A percentile compares a stretch with the other conserved stretches of the same genome.
Evolutionary conservation across 2,329 filamentous ascomycete species (phyloP).

Genomic region (Paecilomyces variotii): DNA sequence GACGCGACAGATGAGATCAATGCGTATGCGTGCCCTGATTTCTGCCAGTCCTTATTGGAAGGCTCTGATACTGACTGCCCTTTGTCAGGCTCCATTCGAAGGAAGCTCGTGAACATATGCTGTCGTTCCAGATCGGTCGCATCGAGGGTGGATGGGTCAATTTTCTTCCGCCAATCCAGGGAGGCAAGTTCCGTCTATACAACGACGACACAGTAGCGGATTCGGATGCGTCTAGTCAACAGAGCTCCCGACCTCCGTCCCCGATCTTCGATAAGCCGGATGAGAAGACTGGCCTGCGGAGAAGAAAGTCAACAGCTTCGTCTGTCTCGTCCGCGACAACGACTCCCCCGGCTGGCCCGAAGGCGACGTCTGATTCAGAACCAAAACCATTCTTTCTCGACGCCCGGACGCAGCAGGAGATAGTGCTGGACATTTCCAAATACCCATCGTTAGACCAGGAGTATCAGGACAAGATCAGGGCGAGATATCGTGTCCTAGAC

Average conservation of each 20-base stretch:
- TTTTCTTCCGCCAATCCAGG: slow-evolving; percentile 85
- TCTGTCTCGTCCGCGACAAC: slow-evolving; percentile 22
- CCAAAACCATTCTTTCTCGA: slow-evolving; percentile 58
- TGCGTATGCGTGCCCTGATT: slow-evolving; percentile 52
- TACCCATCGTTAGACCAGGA: slow-evolving; percentile 69
- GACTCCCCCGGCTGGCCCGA: slow-evolving; percentile 13
- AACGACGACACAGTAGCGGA: slow-evolving; percentile 37
- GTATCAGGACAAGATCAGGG: slow-evolving; percentile 67
- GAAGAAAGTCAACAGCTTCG: slow-evolving; percentile 23
- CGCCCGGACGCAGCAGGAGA: slow-evolving; percentile 63
- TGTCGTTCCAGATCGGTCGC: slow-evolving; percentile 72
- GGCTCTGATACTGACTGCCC: slow-evolving; percentile 8
- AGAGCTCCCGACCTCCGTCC: slow-evolving; percentile 49
- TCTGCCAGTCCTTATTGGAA: slow-evolving; percentile 6
- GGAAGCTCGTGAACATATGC: slow-evolving; percentile 69
- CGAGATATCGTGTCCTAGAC: slow-evolving; percentile 74
- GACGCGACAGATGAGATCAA: slow-evolving; percentile 93
- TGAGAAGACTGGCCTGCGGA: slow-evolving; percentile 24
- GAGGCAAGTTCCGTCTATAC: slow-evolving; percentile 62
- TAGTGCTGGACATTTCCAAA: slow-evolving; percentile 65
- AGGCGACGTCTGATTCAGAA: slow-evolving; percentile 17
- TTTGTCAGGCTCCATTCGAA: slow-evolving; percentile 65
- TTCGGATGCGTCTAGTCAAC: slow-evolving; percentile 41
- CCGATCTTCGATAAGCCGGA: slow-evolving; percentile 52
- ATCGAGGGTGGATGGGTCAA: slow-evolving; percentile 79